Evolutionary conservation across 768 basidiomycete genomes (phyloP), one percentile per base, ranked within the genome.

Genomic region (Boletus coccyginus): DNA sequence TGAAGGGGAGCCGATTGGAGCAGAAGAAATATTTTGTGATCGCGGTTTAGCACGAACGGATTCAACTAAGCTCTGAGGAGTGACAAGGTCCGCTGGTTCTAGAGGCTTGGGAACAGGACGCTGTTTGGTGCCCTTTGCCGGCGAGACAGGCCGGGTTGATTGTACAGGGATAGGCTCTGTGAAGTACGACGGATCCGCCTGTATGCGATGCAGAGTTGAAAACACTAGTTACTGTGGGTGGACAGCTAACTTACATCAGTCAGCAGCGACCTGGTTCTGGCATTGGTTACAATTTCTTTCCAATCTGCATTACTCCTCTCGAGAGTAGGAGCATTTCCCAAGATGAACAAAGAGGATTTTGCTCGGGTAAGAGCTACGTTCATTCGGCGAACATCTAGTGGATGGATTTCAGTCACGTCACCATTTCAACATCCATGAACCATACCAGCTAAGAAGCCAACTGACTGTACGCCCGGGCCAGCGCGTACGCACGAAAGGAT

Each of bases 341-440:
- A 79, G 53, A 99, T 86, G 71, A 94, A 99, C 3, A 99, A 74
- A 11, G 96, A 97, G 8, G 93, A 93, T 65, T 89, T 91, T 3
- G 96, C 93, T 63, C 97, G 86, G n/a, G 96, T 99, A 27, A 99
- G 75, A 31, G 95, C 95, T n/a, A 99, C 96, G 71, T 99, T 98
- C 91, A 98, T 96, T 43, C 96, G 87, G 43, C 95, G 86, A 21
- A 79, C 70, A 70, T 96, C 90, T 85, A 55, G 36, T 14, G 45
- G 31, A 36, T 16, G 5, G 41, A 29, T 53, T 36, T 62, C 14
- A 63, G 52, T 38, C 17, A 35, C 3, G 16, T 51, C 13, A 50
- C 44, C 39, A 16, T 48, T 19, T 11, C 51, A 32, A 48, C 42
- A 31, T 56, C 39, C 8, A 60, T 17, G 31, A 29, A 40, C 41